Percentiles rank a stretch among this genome's conserved stretches.
Conservation (phyloP, 2,329 filamentous ascomycete genomes). For the Fusarium falciforme region DNA sequence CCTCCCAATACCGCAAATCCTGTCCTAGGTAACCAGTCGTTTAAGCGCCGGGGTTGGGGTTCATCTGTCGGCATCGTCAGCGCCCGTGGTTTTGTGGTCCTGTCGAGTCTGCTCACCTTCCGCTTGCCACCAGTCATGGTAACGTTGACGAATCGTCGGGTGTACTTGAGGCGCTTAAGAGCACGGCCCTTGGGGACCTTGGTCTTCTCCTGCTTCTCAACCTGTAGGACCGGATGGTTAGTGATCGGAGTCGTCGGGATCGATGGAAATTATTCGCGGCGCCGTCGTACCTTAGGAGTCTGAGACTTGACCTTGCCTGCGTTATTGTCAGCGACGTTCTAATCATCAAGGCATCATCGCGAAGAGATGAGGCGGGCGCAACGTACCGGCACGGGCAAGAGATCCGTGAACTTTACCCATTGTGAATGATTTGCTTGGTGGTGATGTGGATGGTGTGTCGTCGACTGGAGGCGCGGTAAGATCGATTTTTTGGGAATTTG, state of each 20-base stretch:
- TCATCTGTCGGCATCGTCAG: constrained; percentile 71
- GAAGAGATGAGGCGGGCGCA: constrained; percentile 17
- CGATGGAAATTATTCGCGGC: constrained; percentile 30
- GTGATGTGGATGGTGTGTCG: constrained; percentile 52
- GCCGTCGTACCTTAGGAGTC: constrained; percentile 82
- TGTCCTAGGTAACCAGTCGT: constrained; percentile 33
- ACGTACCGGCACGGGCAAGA: constrained; percentile 82
- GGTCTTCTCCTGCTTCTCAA: constrained; percentile 93
- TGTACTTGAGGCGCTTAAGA: constrained; percentile 97
- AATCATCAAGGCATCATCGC: constrained; percentile 8
- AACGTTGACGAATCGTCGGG: constrained; percentile 97
- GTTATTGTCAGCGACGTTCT: constrained; percentile 64
- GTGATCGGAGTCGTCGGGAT: constrained; percentile 45
- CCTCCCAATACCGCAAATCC: constrained; percentile 45
- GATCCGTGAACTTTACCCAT: constrained; percentile 97
- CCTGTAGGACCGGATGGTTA: constrained; percentile 60
- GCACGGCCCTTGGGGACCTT: constrained; percentile 98
- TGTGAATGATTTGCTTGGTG: constrained; percentile 60
- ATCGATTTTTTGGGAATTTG: constrained; percentile 51
- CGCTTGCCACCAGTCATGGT: constrained; percentile 98
- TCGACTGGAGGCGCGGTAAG: constrained; percentile 40
- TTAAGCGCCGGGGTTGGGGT: constrained; percentile 85
- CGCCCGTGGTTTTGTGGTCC: constrained; percentile 1
- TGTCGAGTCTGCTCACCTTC: constrained; percentile 73
- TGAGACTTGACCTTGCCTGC: constrained; percentile 98